Evolutionary conservation across 345 rosid species (phyloP), one percentile per base, ranked within the genome.

Genomic region (Conringia planisiliqua): DNA sequence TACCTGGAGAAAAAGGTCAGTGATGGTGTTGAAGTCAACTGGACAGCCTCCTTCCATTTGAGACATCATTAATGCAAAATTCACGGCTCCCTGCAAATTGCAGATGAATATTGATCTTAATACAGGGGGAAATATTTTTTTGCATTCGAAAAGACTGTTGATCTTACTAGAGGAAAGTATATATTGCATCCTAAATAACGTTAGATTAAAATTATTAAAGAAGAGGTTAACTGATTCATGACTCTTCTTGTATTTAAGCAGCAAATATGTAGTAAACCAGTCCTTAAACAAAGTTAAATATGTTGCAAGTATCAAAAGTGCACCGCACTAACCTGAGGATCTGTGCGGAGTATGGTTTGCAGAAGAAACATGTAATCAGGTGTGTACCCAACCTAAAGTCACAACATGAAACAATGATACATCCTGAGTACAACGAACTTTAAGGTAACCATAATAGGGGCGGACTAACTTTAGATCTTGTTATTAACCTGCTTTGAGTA

Each of bases 21-120:
- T 92, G 66, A 96, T 90, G 70, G 97, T 96, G 66, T 96, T 96
- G 84, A 83, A 90, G 78, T 96, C 99, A 78, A 96, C 81, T 13
- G 99, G 98, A 79, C 96, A 90, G 46, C 99, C 99, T 54, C 96
- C 99, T 83, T 92, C 97, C 99, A 96, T 96, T 86, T 96, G 97
- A 52, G 99, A 92, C 99, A 96, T 96, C 99, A 90, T 96, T 82
- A 92, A 78, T 39, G 99, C 97, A 87, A 96, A 96, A 82, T 96
- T 92, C 56, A 88, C 97, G 56, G 99, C 99, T 54, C 99, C 99
- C 99, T 96, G 78, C 66, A 81, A 68, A 54, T 66, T 50, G 22
- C 22, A 36, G 33, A 12, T 62, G 10, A 68, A 74, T 12, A 46
- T 32, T 7, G 17, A 62, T 42, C 6, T 50, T 17, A 56, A 39